These are phyloP conservation scores for Rhodotorula babjevae DNA, from an alignment of 768 basidiomycete genomes.

Conservation along the genomic window DNA sequence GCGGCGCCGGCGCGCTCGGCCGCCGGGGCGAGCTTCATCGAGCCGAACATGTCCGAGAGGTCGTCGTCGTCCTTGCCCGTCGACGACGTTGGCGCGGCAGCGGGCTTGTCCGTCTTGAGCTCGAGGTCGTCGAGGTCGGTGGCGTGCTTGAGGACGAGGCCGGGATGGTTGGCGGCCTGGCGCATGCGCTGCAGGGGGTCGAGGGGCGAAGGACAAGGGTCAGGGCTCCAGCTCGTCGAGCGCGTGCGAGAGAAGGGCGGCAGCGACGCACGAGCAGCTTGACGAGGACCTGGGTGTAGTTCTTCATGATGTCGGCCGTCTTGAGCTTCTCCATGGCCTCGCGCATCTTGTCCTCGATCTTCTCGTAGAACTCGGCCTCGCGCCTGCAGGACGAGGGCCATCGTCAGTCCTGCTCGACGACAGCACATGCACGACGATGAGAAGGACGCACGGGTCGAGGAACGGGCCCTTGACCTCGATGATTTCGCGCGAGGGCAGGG, in stretches of 20 bases:
- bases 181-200: constrained; percentile 61
- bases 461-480: constrained; percentile 72
- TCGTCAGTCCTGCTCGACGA: neutral
- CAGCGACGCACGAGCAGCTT: constrained; percentile 43
- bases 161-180: constrained; percentile 60
- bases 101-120: constrained; percentile 45
- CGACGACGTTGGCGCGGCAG: constrained; percentile 43
- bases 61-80: constrained; percentile 50
- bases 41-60: constrained; percentile 66
- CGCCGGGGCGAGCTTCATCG: constrained; percentile 59
- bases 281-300: constrained; percentile 49
- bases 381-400: constrained; percentile 44
- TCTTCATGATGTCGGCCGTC: constrained; percentile 51
- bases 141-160: constrained; percentile 30
- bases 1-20: constrained; percentile 57
- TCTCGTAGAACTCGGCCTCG: constrained; percentile 72
- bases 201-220: too few relatives aligned
- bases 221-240: too few relatives aligned
- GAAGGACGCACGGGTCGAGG: constrained; percentile 49
- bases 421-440: too few relatives aligned
- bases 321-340: constrained; percentile 60
- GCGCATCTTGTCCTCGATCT: constrained; percentile 56
- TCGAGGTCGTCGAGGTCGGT: constrained; percentile 59
- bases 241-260: too few relatives aligned
- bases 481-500: constrained; percentile 70